These are phyloP conservation scores for Cytospora piceae DNA, from an alignment of 2,329 filamentous ascomycete genomes.

Conservation along the genomic window DNA sequence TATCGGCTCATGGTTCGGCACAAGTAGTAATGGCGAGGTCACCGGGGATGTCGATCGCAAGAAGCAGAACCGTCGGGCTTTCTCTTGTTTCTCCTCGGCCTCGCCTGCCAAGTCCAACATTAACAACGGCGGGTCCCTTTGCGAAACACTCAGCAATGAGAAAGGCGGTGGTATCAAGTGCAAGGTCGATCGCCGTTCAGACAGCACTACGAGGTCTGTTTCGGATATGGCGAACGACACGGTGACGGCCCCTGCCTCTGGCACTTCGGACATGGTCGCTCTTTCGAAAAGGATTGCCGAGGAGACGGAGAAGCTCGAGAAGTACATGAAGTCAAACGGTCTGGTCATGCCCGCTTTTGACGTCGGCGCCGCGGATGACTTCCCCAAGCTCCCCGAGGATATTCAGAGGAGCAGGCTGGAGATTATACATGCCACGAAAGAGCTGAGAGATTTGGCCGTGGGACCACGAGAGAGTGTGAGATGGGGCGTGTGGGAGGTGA, in stretches of 20 bases:
- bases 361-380: conserved; percentile 48
- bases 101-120: conserved; percentile 33
- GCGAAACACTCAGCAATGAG: not conserved
- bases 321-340: conserved; percentile 48
- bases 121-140: not conserved
- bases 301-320: conserved; percentile 55
- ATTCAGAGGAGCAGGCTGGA: conserved; percentile 50
- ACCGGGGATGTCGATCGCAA: conserved; percentile 37
- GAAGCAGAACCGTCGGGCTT: conserved; percentile 42
- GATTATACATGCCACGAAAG: conserved; percentile 53
- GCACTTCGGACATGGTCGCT: conserved; percentile 46
- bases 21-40: conserved; percentile 28
- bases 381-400: conserved; percentile 51
- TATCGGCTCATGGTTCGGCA: conserved; percentile 41
- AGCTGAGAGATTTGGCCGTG: conserved; percentile 51
- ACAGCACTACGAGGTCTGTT: conserved; percentile 5
- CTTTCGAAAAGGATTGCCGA: conserved; percentile 52
- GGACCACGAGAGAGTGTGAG: conserved; percentile 56
- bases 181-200: conserved; percentile 2
- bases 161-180: not conserved
- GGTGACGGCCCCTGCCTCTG: conserved; percentile 13
- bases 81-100: conserved; percentile 37
- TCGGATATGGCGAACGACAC: conserved; percentile 8
- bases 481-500: conserved; percentile 57
- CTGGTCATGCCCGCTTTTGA: conserved; percentile 51